A percentile compares a stretch with the other conserved stretches of the same genome.
phyloP scores from a whole-genome alignment of 208 protist species.

The Leishmania aethiopica region DNA sequence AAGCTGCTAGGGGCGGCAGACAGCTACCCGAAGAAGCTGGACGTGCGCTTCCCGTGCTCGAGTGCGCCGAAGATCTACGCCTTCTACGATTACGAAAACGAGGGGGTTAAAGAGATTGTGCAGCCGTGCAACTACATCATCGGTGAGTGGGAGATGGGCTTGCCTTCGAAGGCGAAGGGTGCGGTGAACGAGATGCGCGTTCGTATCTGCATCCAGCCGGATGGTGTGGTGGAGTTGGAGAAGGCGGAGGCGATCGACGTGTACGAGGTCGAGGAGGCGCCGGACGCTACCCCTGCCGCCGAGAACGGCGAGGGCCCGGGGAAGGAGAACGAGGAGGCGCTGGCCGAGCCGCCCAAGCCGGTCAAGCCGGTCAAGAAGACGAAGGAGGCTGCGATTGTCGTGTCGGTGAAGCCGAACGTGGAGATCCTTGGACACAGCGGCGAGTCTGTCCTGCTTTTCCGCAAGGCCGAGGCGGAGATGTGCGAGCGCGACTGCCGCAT shows the following conservation, averaged over 20 bases:
- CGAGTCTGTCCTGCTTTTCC: conserved; percentile 53
- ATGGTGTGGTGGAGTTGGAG: conserved; percentile 73
- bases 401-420: conserved; percentile 61
- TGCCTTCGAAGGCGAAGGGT: conserved; percentile 34
- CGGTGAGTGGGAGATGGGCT: conserved; percentile 72
- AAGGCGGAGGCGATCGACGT: conserved; percentile 64
- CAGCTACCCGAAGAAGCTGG: conserved; percentile 79
- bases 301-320: conserved; percentile 32
- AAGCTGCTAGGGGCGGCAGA: conserved; percentile 58
- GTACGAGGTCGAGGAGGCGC: conserved; percentile 75
- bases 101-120: conserved; percentile 44
- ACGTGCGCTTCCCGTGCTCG: conserved; percentile 72
- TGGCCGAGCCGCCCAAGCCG: conserved; percentile 5
- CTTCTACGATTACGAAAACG: conserved; percentile 76
- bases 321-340: conserved; percentile 41
- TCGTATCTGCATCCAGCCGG: conserved; percentile 62
- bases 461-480: conserved; percentile 82
- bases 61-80: conserved; percentile 81
- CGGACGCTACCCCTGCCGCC: conserved; percentile 14
- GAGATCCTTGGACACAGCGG: conserved; percentile 57
- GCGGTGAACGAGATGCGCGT: conserved; percentile 63
- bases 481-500: conserved; percentile 67
- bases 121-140: conserved; percentile 54
- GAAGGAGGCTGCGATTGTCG: conserved; percentile 47
- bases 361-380: conserved; percentile 28